Evolutionary conservation across 768 basidiomycete genomes (phyloP), one percentile per base, ranked within the genome.

Genomic region (Russula emetica): DNA sequence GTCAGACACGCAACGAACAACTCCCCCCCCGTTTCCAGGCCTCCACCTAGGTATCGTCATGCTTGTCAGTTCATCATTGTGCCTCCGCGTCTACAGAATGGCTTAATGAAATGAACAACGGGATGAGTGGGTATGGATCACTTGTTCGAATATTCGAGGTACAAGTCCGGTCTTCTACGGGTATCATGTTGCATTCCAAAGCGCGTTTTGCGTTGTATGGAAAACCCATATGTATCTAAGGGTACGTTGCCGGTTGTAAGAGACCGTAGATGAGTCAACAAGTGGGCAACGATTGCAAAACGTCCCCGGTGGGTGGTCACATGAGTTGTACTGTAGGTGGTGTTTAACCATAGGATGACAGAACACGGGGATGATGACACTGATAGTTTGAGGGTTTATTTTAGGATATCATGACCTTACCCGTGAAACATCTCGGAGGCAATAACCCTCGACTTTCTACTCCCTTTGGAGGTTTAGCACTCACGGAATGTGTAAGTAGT

Each of bases 191-290:
- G 54, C 52, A 32, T 16, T 38, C 66, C 68, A 68, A 94, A 90
- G 92, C 69, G 92, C 92, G 70, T 95, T 34, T 26, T 7, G 95
- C 72, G 16, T 18, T 94, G 92, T 70, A 95, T 94, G 92, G 92
- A 92, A 3, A n/a, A n/a, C n/a, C n/a, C 79, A 95, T 44, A 85
- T 88, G 0, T 85, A 92, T 38, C 34, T 36, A 30, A 22, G 5
- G 42, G 49, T 44, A 55, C 66, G 81, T 94, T 32, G 72, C 89
- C 47, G 83, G 87, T 54, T 79, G 93, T 1, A 88, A 90, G 5
- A 74, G 79, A 95, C 93, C 0, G 93, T 92, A 2, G 92, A 94
- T 32, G 93, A 94, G 70, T 93, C 93, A 1, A 93, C 88, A 0
- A 79, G 95, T 34, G 80, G 94, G 53, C 34, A 91, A 85, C 73